phyloP scores from a whole-genome alignment of 495 filamentous ascomycete genomes.

The Aspergillus conjunctus region DNA sequence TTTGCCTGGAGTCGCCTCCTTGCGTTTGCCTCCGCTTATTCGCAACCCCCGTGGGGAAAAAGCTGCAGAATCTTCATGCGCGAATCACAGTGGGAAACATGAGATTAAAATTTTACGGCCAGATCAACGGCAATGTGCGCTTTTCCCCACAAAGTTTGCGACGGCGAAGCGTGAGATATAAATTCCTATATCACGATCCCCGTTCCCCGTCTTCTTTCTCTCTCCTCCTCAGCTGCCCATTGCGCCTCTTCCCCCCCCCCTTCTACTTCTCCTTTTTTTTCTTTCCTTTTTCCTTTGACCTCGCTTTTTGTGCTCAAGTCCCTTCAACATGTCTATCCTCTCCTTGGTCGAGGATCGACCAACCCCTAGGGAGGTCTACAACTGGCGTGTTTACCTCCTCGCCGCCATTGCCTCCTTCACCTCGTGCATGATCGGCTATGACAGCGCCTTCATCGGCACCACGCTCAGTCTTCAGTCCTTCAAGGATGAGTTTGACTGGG shows the following conservation, averaged over 20 bases:
- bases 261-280: not conserved
- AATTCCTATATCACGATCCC: conserved; percentile 5
- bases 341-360: conserved; percentile 67
- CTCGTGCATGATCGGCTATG: conserved; percentile 75
- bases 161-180: conserved; percentile 17
- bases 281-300: not conserved
- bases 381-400: conserved; percentile 71
- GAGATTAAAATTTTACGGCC: not conserved
- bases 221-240: conserved; percentile 4
- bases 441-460: conserved; percentile 72
- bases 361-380: conserved; percentile 71
- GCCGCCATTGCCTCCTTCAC: conserved; percentile 71
- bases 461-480: conserved; percentile 69
- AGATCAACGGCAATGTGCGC: conserved; percentile 23
- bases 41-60: conserved; percentile 28
- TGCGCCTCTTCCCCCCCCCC: not conserved
- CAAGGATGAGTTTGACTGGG: conserved; percentile 60
- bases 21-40: conserved; percentile 13
- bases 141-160: conserved; percentile 30
- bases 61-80: not conserved
- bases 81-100: too few species aligned
- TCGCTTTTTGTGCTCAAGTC: not conserved
- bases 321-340: conserved; percentile 56
- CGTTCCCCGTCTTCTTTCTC: conserved; percentile 1
- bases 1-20: not conserved